Evolutionary conservation across 129 eudicot genomes (phyloP).

Genomic region (Saposhnikovia divaricata): DNA sequence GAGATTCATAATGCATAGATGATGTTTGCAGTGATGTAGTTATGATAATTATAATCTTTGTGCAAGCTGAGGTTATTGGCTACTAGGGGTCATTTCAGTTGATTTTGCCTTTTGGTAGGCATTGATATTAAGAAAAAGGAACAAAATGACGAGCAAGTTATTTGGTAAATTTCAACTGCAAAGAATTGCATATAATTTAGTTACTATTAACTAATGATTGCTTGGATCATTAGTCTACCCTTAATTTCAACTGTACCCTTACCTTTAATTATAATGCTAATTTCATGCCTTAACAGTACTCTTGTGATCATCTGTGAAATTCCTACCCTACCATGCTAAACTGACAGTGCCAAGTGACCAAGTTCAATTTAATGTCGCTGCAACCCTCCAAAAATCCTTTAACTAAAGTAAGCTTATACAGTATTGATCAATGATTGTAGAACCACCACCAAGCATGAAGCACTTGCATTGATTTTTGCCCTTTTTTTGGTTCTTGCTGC

Average conservation of each 20-base stretch:
- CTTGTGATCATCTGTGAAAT: neutral
- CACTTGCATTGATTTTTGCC: neutral
- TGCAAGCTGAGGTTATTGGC: neutral
- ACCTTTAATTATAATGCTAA: neutral
- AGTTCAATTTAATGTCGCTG: neutral
- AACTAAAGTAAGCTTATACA: neutral
- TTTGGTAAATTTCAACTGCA: neutral
- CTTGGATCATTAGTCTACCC: no score
- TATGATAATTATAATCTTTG: neutral
- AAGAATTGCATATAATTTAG: no score
- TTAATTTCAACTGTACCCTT: no score
- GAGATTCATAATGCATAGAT: neutral
- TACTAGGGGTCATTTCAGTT: neutral
- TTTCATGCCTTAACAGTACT: neutral
- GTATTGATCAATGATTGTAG: neutral
- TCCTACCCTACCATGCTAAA: neutral
- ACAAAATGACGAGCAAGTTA: neutral
- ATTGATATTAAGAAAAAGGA: neutral
- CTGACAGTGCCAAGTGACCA: neutral
- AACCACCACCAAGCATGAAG: neutral
- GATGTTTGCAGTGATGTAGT: neutral
- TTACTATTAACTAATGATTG: no score
- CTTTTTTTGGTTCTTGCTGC: neutral
- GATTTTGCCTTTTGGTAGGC: neutral
- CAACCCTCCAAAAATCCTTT: neutral